Evolutionary conservation across 352 stramenopile genomes (phyloP), one percentile per base, ranked within the genome.

Genomic region (Globisporangium parvum): DNA sequence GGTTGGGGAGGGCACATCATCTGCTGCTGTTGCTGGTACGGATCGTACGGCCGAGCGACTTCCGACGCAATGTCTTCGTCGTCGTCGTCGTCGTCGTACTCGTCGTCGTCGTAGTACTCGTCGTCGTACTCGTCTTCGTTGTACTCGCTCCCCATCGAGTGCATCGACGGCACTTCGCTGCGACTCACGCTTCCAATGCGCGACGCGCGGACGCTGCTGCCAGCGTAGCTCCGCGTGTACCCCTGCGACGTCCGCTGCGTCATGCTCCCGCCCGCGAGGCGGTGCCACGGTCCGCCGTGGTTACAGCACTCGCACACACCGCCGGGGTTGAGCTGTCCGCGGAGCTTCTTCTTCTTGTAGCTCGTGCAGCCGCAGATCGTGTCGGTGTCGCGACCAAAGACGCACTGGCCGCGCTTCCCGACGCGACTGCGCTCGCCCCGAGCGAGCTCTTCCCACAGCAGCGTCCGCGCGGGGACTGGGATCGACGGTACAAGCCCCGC

Each of bases 381-480:
- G 24, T 77, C 70, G 4, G 55, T 59, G 60, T 86, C 75, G 8
- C 83, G 63, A 0, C 83, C 83, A 62, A 79, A 93, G 20, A 91
- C 40, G 66, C 83, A 93, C 28, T 78, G 71, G 6, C 81, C 81
- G 42, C 83, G 65, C 39, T 65, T 58, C 6, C 79, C 80, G 10
- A 76, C 53, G 20, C 66, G 65, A 37, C 50, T 63, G 8, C 72
- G 73, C 51, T 79, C 65, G n/a, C 65, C 73, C 47, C 69, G 54
- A 23, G 82, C 77, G 55, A 90, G 66, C 50, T 93, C 83, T 50
- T 93, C 74, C 83, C 83, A 93, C n/a, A 93, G 55, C 40, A 93
- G 60, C 12, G 80, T 89, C 6, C 80, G 70, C 45, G 83, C 80
- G 0, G 83, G 83, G 18, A 91, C 77, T 0, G 83, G 83, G 51